Base-by-base conservation (phyloP, 441 rosid genomes). In the Breynia disticha region DNA sequence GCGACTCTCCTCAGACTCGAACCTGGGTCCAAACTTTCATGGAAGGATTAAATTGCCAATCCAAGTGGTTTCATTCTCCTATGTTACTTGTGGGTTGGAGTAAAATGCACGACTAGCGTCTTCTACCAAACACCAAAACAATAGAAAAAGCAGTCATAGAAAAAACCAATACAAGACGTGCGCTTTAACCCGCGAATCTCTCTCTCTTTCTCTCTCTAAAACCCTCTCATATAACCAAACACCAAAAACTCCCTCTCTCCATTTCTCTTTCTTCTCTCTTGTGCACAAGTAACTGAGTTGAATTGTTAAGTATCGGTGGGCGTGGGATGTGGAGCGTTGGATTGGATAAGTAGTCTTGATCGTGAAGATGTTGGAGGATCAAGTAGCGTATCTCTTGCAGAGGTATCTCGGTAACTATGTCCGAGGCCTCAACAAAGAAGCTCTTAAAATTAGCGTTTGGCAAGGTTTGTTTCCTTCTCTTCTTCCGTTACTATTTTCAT, bases 371-470 rank as follows among this genome's bases (percentile, higher is more conserved):
- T 79, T 93, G 90, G 96, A 89, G 79, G 99, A 93, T 83, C 96
- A 93, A 65, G 97, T 93, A 35, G 90, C 97, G 52, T 63, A 79
- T 62, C 76, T 93, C 74, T 72, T 89, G 60, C 96, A 93, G 77
- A 72, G 79, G 67, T 93, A 83, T 69, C 65, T 93, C 61, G 99
- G 99, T 45, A 93, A 89, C 58, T 93, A 93, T 49, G 95, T 93
- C 58, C 70, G 69, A 52, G 99, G 95, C 11, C 85, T 93, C 70
- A 89, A 63, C 59, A 93, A 84, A 68, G 96, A 93, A 69, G 96
- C 96, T 60, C 95, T 93, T 62, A 83, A 89, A 68, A 93, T 93
- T 74, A 83, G 99, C 71, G 99, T 86, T 50, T 93, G 99, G 97
- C 69, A 65, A 79, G 99, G 99, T 79, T 51, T 51, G 71, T 51